These are phyloP conservation scores for Starmerella scarabaei DNA, from an alignment of 805 yeast species.

Conservation along the genomic window DNA sequence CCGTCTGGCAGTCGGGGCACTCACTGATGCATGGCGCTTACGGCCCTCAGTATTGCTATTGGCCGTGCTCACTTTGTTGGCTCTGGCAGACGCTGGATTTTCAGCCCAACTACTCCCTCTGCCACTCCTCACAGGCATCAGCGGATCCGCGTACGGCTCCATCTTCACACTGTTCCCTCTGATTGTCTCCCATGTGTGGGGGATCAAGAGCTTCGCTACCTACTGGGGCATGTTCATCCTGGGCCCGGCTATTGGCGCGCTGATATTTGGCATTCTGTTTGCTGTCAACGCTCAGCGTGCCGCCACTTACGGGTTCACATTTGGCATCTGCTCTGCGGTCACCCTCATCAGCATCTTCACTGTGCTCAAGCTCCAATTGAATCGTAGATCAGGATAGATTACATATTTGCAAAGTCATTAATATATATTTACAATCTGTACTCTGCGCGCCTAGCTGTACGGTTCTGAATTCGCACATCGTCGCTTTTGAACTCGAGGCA, in stretches of 20 bases:
- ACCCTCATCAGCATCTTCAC: constrained; percentile 5
- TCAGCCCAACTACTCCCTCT: constrained; percentile 28
- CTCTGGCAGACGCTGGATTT: constrained; percentile 14
- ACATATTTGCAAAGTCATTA: no score
- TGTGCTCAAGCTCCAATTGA: background rate
- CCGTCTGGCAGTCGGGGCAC: constrained; percentile 52
- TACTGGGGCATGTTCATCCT: constrained; percentile 84
- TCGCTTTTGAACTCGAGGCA: no score
- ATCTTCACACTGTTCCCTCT: constrained; percentile 80
- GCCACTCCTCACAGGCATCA: constrained; percentile 32
- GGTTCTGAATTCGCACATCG: no score
- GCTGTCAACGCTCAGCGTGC: constrained; percentile 47
- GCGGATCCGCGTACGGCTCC: constrained; percentile 71
- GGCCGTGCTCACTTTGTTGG: constrained; percentile 28
- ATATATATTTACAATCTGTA: no score
- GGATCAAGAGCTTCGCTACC: constrained; percentile 75
- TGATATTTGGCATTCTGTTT: constrained; percentile 53
- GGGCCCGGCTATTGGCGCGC: constrained; percentile 76
- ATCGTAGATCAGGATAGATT: no score
- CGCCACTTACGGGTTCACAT: constrained; percentile 8
- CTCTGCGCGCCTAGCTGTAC: no score
- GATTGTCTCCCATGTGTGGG: constrained; percentile 72
- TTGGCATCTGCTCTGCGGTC: constrained; percentile 12
- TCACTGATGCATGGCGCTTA: constrained; percentile 46
- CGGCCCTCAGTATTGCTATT: constrained; percentile 24